Base-by-base conservation (phyloP, 352 stramenopile species). In the Globisporangium camurandrum region DNA sequence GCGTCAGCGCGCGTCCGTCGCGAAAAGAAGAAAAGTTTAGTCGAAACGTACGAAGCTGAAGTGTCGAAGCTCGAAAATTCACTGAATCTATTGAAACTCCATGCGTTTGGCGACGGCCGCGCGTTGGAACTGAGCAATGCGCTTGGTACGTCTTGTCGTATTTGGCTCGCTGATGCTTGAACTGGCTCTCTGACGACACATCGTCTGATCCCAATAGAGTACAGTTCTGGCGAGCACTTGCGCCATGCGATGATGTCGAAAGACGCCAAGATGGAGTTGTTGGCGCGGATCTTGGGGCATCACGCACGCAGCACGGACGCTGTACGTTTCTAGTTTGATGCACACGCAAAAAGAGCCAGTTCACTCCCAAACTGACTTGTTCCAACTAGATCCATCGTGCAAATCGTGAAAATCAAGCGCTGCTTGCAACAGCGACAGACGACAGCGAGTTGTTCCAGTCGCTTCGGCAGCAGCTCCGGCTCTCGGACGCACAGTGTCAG, bases 11-110 rank as follows among this genome's bases (percentile, higher is more conserved):
- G 79, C 46, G 74, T 93, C 43, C 78, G 83, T 33, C 83, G 83
- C 3, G 79, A 92, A 47, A 93, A 93, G 63, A 94, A 94, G 64
- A 92, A 91, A 46, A 73, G 69, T 9, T 87, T 94, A 71, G 81
- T 94, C 20, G 83, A 94, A 54, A 92, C 79, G 20, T 94, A 91
- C 55, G 83, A 94, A 50, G 69, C 39, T 23, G 77, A 91, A 59
- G 83, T 94, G 3, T 88, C 81, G n/a, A 88, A 94, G 56, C 79
- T 94, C 12, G 83, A 94, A 54, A 88, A 75, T 50, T 86, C 72
- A 40, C 55, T 94, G 12, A 88, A 86, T 54, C 57, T 91, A 57
- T 67, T 94, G 19, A 84, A 84, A 41, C 62, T 67, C 30, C 81
- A 94, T 56, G 69, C 66, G 27, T 94, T 92, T 57, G 83, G 83